A percentile compares a stretch with the other conserved stretches of the same genome.
phyloP scores from a whole-genome alignment of 2,329 filamentous ascomycete genomes.

The Ceratocystiopsis minuta region DNA sequence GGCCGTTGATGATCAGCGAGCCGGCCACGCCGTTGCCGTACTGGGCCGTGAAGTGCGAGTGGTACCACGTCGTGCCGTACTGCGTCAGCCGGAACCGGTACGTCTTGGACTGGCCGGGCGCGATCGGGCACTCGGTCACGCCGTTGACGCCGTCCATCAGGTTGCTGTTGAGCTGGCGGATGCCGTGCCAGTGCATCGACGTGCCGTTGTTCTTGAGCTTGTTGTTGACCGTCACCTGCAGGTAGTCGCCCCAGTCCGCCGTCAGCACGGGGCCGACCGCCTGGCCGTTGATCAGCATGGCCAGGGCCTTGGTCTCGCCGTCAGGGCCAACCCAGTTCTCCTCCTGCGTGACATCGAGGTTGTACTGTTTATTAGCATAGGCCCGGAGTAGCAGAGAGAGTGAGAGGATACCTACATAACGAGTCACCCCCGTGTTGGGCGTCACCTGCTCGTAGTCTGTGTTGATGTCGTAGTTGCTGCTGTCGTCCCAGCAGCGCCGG shows the following conservation, averaged over 20 bases:
- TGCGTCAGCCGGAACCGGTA: slow-evolving; percentile 34
- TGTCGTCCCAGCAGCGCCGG: slow-evolving; percentile 7
- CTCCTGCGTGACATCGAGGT: slow-evolving; percentile 5
- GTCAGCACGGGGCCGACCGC: slow-evolving; percentile 7
- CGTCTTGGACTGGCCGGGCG: slow-evolving; percentile 37
- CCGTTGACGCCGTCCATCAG: slow-evolving; percentile 18
- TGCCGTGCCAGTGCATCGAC: slow-evolving; percentile 19
- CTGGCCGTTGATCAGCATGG: slow-evolving; percentile 9
- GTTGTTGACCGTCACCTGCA: slow-evolving; percentile 9
- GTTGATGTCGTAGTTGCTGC: slow-evolving; percentile 5
- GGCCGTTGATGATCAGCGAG: slow-evolving; percentile 28
- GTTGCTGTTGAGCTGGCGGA: slow-evolving; percentile 15
- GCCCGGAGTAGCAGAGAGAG: background rate
- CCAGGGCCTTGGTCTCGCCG: slow-evolving; percentile 4
- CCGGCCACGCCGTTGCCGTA: slow-evolving; percentile 33
- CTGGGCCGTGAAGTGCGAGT: slow-evolving; percentile 29
- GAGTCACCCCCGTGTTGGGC: slow-evolving; percentile 6
- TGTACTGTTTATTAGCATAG: slow-evolving; percentile 5
- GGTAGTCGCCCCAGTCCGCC: slow-evolving; percentile 10
- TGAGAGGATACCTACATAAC: background rate
- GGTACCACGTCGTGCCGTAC: slow-evolving; percentile 40
- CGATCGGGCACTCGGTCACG: slow-evolving; percentile 40
- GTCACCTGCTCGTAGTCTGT: slow-evolving; percentile 8
- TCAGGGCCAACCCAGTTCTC: slow-evolving; percentile 9
- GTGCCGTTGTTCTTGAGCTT: slow-evolving; percentile 12